These are phyloP conservation scores for Cetraspora pellucida DNA, from an alignment of 192 early-diverging fungal species.

Conservation along the genomic window DNA sequence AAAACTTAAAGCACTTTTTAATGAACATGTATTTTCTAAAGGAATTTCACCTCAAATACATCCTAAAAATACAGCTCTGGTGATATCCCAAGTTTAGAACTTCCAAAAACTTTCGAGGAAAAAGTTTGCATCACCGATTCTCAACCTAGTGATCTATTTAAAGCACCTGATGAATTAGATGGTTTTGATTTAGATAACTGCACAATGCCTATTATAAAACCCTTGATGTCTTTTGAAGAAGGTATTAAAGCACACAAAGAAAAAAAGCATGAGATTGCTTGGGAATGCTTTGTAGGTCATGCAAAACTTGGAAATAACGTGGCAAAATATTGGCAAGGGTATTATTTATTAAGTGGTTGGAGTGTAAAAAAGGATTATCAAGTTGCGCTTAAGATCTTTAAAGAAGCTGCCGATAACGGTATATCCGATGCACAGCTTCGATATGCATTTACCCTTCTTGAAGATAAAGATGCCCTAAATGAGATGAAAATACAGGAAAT, in stretches of 20 bases:
- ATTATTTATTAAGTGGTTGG: slow-evolving; percentile 3
- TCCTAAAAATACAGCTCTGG: neutral
- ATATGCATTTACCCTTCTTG: slow-evolving; percentile 19
- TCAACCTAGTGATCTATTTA: neutral
- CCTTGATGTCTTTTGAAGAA: slow-evolving; percentile 12
- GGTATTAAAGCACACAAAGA: slow-evolving; percentile 18
- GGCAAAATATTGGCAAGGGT: slow-evolving; percentile 21
- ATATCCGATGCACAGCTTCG: slow-evolving; percentile 11
- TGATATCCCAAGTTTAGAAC: too few species aligned
- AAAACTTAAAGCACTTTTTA: neutral
- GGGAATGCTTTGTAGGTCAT: slow-evolving; percentile 22
- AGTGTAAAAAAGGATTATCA: neutral
- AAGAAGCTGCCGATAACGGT: slow-evolving; percentile 4
- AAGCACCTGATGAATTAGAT: neutral
- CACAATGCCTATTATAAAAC: neutral
- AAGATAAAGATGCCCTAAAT: neutral
- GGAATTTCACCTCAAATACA: neutral
- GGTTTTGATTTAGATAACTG: neutral
- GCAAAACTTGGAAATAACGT: neutral
- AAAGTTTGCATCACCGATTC: neutral
- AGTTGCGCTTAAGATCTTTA: neutral
- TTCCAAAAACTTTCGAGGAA: too few species aligned
- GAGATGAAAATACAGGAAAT: neutral
- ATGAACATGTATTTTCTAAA: neutral
- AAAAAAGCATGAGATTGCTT: neutral